Base-by-base conservation (phyloP, 805 yeast species). In the Saccharomycopsis malanga region DNA sequence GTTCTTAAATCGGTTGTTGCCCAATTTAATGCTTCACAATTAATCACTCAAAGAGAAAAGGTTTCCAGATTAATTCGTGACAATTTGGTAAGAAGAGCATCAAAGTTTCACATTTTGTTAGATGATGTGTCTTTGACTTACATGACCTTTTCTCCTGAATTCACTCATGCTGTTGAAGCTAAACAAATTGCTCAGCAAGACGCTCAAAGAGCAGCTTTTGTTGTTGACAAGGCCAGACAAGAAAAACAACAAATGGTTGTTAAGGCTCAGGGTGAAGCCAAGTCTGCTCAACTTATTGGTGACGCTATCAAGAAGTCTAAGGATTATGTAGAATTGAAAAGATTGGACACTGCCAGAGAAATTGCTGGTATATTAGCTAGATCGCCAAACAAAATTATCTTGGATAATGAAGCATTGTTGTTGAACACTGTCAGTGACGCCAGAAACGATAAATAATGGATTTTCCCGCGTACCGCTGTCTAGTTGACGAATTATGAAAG, bases 101-200 rank as follows among this genome's bases (percentile, higher is more conserved):
- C 81, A 54, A 84, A 81, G 61, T 93, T 93, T 74, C 86, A 87
- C 68, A 80, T 93, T 54, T 62, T 77, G 53, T 74, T 93, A 58
- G 98, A 93, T 65, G 98, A 93, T 67, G 98, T 93, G 39, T 93
- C 98, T 4, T 77, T 93, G 60, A 93, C 98, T 2, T 87, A 71
- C 58, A 93, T 93, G 98, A 87, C 97, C 1, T 93, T 93, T 66
- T 85, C 95, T 2, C 98, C 98, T 24, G 98, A 93, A 67, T 93
- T 93, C 65, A 89, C 98, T 36, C 81, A 84, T 39, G 98, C 98
- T 3, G 98, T 93, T 47, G 98, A 93, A 70, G 95, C 96, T 49
- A 93, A 93, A 69, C 98, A 93, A 72, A 93, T 93, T 67, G 98
- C 98, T 24, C 98, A 93, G 67, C 98, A 93, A 72, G 98, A 93